Base-by-base conservation (phyloP, 345 rosid species). In the Melastoma malabathricum region DNA sequence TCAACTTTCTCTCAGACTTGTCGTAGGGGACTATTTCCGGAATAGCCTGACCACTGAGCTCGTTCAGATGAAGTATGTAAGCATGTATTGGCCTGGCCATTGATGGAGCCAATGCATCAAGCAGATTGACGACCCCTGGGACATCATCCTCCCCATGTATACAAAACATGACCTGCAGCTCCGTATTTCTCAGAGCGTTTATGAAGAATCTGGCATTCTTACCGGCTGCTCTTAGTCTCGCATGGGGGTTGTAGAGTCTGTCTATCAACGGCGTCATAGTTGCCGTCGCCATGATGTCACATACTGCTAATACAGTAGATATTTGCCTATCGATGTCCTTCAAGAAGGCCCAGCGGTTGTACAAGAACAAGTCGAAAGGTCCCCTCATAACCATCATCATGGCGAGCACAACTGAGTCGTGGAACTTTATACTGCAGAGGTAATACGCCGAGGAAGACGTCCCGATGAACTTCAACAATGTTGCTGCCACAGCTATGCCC, bases 331-430 rank as follows among this genome's bases (percentile, higher is more conserved):
- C 44, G 17, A 72, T n/a, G 18, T 51, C 51, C 63, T 51, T 19
- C 16, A 29, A 51, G 20, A 15, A 9, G 54, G 20, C 54, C 65
- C 54, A 66, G 12, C 48, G 18, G 13, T 8, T 41, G 44, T 10
- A 31, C 6, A 13, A 8, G 18, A 38, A 5, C 44, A 70, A 14
- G 20, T 66, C 75, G 10, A 48, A 5, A 1, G 69, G 43, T 4
- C 72, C 72, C 43, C 46, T 57, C 14, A 71, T 16, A 43, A 58
- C 64, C 64, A 71, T 20, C 60, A 63, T 50, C 10, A 67, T 48
- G 27, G 69, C 59, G 23, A 71, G 56, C 29, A 71, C 8, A 1
- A 62, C 0, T 3, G 56, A 67, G 25, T 49, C 44, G 2, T 31
- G 27, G 13, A 44, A 13, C n/a, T 3, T 50, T 3, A 71, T 18